Conservation (phyloP, 2,329 filamentous ascomycete species). For the Thielaviopsis punctulata region DNA sequence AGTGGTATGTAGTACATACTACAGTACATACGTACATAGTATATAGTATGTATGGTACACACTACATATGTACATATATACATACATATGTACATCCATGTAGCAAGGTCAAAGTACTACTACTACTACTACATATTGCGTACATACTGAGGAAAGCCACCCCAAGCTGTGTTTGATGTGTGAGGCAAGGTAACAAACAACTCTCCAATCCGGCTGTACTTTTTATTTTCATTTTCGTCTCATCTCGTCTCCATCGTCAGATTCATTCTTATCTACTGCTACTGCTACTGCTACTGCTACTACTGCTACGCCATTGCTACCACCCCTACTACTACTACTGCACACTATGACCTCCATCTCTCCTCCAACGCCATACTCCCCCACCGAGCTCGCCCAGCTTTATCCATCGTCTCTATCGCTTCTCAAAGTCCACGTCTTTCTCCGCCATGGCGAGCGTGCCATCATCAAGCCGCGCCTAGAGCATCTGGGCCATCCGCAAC, state of each 20-base stretch:
- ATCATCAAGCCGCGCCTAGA: constrained; percentile 80
- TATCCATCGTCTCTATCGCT: constrained; percentile 71
- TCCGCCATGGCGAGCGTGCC: constrained; percentile 66
- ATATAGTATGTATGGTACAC: too few relatives aligned
- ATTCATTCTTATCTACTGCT: not conserved
- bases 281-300: too few relatives aligned
- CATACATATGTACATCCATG: too few relatives aligned
- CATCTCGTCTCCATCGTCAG: not conserved
- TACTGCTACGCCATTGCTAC: not conserved
- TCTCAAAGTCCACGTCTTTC: constrained; percentile 74
- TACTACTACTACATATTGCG: too few relatives aligned
- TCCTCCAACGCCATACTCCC: constrained; percentile 59
- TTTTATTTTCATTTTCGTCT: not conserved
- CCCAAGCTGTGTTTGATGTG: too few relatives aligned
- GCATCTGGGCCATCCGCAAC: constrained; percentile 48
- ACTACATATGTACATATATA: too few relatives aligned
- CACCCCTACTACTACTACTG: too few relatives aligned
- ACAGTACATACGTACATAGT: too few relatives aligned
- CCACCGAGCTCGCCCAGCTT: constrained; percentile 61
- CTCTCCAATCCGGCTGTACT: not conserved
- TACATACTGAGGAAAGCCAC: too few relatives aligned
- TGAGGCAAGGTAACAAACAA: too few relatives aligned
- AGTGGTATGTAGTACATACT: too few relatives aligned
- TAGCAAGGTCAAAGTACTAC: too few relatives aligned
- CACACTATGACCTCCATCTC: constrained; percentile 59